Base-by-base conservation (phyloP, 345 rosid species). In the Salix arbutifolia region DNA sequence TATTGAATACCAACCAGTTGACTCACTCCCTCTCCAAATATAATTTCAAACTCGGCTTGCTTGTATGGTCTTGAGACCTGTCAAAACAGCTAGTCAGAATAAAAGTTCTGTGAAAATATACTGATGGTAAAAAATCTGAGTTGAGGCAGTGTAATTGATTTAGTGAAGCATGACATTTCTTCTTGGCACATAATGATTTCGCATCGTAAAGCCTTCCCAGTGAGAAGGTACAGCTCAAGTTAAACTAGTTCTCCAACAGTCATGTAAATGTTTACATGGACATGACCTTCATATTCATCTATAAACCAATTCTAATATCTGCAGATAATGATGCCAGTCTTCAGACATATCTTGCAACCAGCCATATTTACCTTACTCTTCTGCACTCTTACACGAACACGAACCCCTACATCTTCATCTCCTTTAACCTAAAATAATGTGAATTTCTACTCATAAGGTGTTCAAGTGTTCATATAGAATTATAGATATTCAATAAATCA, bases 11-110 rank as follows among this genome's bases (percentile, higher is more conserved):
- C 69, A 75, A 95, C 99, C 97, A 92, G 88, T 85, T 91, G 90
- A 83, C 96, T 85, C 71, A 92, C 97, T 83, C 99, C 99, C 89
- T 91, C 97, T 65, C 98, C 99, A 19, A 92, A 95, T 77, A 92
- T 88, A 78, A 95, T 95, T 83, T 95, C 97, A 40, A 95, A 91
- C 83, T 95, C 99, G 21, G 99, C 99, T 89, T 91, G 97, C 83
- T 87, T 93, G 88, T 95, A 95, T 28, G 97, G 97, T 81, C 97
- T 89, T 66, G 97, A 95, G 50, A 95, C 99, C 97, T 95, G 77
- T 58, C 75, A 74, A 50, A 79, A 78, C 69, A 75, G 46, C 62
- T 18, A 64, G 23, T 75, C 58, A 76, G 46, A 18, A 23, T 25
- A 60, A 53, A 5, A 38, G 37, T 21, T 46, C 68, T 33, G 28